These are phyloP conservation scores for Prunus yedoensis DNA, from an alignment of 331 rosid species.

Conservation along the genomic window DNA sequence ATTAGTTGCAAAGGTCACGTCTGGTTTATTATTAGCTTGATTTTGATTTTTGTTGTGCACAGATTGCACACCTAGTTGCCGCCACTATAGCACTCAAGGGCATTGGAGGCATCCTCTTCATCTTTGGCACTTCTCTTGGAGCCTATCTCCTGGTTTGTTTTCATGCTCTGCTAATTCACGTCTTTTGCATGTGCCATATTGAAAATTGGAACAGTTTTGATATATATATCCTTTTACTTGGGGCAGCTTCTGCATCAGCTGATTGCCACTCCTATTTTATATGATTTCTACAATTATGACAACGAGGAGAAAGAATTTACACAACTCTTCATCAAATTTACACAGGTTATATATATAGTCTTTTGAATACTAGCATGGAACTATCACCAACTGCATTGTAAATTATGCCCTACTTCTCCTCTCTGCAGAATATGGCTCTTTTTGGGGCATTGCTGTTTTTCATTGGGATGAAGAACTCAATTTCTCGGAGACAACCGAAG, in stretches of 20 bases:
- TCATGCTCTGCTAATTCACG: constrained; percentile 1
- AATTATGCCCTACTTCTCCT: not conserved
- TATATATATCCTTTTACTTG: not conserved
- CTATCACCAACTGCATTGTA: not conserved
- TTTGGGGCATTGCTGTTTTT: constrained; percentile 55
- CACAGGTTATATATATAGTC: not conserved
- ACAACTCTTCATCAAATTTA: not conserved
- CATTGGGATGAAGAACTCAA: constrained; percentile 44
- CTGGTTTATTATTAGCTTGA: constrained; percentile 2
- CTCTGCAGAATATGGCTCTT: constrained; percentile 22
- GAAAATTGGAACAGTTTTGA: not conserved
- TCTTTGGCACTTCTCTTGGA: constrained; percentile 45
- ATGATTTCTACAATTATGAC: constrained; percentile 51
- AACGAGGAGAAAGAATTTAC: constrained; percentile 9
- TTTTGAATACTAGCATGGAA: not conserved
- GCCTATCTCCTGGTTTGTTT: constrained; percentile 56
- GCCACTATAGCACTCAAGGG: constrained; percentile 47
- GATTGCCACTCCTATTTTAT: constrained; percentile 50
- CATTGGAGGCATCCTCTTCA: constrained; percentile 44
- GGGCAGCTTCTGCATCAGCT: constrained; percentile 53
- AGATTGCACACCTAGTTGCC: not conserved
- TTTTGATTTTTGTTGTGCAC: constrained; percentile 17
- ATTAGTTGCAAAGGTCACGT: not conserved
- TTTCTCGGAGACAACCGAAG: constrained; percentile 32
- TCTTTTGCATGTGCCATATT: not conserved